phyloP scores from a whole-genome alignment of 768 basidiomycete species.

The Russula dissimulans region DNA sequence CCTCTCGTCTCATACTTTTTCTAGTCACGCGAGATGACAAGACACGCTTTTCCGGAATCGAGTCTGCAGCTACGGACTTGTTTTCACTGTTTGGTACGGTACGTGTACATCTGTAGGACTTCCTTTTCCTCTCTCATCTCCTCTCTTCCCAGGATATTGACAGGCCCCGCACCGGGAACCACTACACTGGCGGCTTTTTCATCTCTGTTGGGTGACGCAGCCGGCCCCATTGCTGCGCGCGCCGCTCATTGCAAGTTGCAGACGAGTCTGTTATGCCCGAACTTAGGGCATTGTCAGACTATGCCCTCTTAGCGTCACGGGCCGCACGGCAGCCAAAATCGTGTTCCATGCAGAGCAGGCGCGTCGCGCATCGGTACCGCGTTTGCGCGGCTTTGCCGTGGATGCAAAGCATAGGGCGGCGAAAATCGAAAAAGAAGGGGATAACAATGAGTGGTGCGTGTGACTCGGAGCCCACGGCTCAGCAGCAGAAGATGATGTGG shows the following conservation, averaged over 20 bases:
- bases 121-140: no score
- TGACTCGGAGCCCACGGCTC: no score
- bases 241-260: constrained; percentile 23
- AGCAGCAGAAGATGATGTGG: no score
- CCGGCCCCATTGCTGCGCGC: constrained; percentile 40
- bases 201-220: constrained; percentile 48
- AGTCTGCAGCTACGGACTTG: constrained; percentile 47
- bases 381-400: neutral
- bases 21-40: constrained; percentile 50
- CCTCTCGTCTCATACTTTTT: constrained; percentile 55
- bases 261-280: constrained; percentile 32
- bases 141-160: no score
- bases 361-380: neutral
- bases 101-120: constrained; percentile 15
- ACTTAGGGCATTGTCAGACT: constrained; percentile 40
- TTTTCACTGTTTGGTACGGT: constrained; percentile 59
- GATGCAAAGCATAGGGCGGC: constrained; percentile 10
- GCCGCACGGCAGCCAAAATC: constrained; percentile 46
- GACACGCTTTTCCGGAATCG: constrained; percentile 41
- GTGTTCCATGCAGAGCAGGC: constrained; percentile 61
- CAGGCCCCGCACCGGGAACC: constrained; percentile 18
- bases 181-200: constrained; percentile 35
- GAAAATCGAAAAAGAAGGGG: neutral
- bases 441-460: no score
- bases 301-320: constrained; percentile 30